Evolutionary conservation across 129 eudicot species (phyloP), one percentile per base, ranked within the genome.

Genomic region (Flaveria bidentis): DNA sequence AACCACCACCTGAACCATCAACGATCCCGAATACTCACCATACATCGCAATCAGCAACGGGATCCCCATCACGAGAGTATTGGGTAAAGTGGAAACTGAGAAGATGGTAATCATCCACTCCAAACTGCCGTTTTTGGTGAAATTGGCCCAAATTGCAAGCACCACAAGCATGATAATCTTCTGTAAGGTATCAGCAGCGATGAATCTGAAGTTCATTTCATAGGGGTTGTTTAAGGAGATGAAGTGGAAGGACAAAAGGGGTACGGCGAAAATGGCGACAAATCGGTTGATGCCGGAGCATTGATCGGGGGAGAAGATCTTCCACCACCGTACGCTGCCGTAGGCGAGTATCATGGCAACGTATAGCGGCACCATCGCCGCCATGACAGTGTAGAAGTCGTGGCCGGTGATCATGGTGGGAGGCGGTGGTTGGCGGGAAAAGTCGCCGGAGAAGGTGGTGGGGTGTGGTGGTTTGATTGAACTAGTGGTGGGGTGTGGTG

Each of bases 251-350:
- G 96, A 92, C 1, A 92, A 84, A 2, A 92, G 86, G 0, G 96
- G 96, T 0, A 92, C 98, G 5, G 96, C 98, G 70, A 92, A 92
- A 4, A 92, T 75, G 14, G 98, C 98, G 12, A 92, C 98, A 45
- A 92, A 92, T 0, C 96, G 81, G 70, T 92, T 92, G 81, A 92
- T 92, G 56, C 96, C 98, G 72, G 98, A 92, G 73, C 98, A 92
- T 63, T 92, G 98, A 55, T 92, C 96, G 1, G 98, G 94, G 1
- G 96, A 78, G 63, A 92, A 92, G 15, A 92, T 90, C 71, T 90
- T 88, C 98, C 98, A 92, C 98, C 98, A 92, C 15, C 95, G 88
- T 73, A 92, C 98, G 10, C 96, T 90, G 71, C 98, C 98, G 80
- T 92, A 92, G 5, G 98, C 98, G 7, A 92, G 82, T n/a, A 92